Percentiles rank a stretch among this genome's conserved stretches.
These are phyloP conservation scores for Aspergillus biplanus DNA, from an alignment of 495 filamentous ascomycete genomes.

Conservation along the genomic window DNA sequence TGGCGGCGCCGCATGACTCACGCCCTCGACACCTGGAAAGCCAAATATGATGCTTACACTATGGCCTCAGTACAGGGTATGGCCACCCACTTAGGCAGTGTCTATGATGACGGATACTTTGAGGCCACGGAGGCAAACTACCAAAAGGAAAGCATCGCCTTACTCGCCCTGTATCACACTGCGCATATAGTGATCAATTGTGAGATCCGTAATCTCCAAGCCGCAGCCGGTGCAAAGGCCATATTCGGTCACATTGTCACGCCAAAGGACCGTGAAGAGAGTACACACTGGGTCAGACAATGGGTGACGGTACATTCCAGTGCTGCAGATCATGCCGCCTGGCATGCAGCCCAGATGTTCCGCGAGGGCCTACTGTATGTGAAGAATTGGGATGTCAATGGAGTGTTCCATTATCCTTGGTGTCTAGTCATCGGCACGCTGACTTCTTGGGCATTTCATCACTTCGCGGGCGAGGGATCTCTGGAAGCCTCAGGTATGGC, in stretches of 20 bases:
- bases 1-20: conserved; percentile 2
- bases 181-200: background rate
- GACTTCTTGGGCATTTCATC: background rate
- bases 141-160: background rate
- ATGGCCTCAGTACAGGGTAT: background rate
- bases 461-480: background rate
- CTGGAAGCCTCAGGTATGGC: background rate
- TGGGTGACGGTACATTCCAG: background rate
- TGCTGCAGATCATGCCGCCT: background rate
- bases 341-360: conserved; percentile 3
- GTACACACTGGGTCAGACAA: background rate
- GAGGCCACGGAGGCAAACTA: background rate
- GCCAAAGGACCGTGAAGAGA: background rate
- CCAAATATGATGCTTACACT: conserved; percentile 3
- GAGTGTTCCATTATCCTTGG: background rate
- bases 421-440: background rate
- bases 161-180: background rate
- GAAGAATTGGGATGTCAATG: background rate
- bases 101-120: background rate
- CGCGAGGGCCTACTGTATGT: background rate
- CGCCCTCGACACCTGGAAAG: background rate
- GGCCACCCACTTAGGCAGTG: background rate
- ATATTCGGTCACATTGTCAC: background rate
- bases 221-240: background rate
- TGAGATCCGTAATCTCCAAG: background rate